Base-by-base conservation (phyloP, 805 yeast species). In the Candida hispaniensis region DNA sequence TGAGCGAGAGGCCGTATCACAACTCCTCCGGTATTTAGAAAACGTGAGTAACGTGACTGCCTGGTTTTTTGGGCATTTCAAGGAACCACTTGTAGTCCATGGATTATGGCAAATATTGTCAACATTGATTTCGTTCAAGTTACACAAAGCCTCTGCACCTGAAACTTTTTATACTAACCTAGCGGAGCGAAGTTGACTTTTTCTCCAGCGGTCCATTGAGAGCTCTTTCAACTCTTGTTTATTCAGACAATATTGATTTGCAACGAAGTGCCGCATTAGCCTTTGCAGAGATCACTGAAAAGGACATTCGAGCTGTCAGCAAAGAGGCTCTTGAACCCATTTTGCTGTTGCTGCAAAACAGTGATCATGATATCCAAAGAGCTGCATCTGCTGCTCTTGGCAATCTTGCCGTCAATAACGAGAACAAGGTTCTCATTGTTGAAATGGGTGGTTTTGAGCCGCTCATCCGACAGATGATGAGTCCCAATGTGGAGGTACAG, bases 381-480 rank as follows among this genome's bases (percentile, higher is more conserved):
- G 98, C 98, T 6, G 96, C 98, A 0, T 88, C 97, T 59, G 98
- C 97, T 5, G 97, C 98, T 2, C 64, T 91, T 47, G 98, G 98
- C n/a, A 91, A 91, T 50, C 64, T 91, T 50, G 99, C 99, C 2
- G 98, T 91, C 18, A 85, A 91, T 60, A 86, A 85, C 51, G 95
- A 81, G 43, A 91, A 91, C 63, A 91, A 91, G 57, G 70, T 80
- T 11, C 66, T 91, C 34, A 88, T 91, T 42, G 97, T 93, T 11
- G 94, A 88, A 51, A 83, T 91, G 95, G 97, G 97, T 17, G 98
- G 97, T 2, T 69, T 91, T 40, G 94, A 86, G 44, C 97, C 97
- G 4, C 70, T 91, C 28, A 91, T 91, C 49, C 77, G 93, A 57
- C 98, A 91, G 61, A 91, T 91, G 99, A 79, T 83, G 79, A 79